Conservation (phyloP, 148 eudicot species). For the Persicaria tinctoria region DNA sequence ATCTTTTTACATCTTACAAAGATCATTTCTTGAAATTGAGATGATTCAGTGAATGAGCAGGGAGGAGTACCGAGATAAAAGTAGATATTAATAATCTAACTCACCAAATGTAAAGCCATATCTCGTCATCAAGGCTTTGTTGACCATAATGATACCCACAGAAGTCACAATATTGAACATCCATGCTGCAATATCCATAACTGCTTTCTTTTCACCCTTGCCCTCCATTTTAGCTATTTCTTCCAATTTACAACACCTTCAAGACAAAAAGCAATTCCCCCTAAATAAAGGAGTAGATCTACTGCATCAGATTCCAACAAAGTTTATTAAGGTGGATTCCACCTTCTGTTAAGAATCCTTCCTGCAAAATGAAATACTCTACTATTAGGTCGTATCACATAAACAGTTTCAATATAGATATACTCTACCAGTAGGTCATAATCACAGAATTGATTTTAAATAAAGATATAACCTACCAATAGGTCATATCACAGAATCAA, state of each 20-base stretch:
- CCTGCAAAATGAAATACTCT: not conserved
- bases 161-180: conserved; percentile 51
- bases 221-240: conserved; percentile 22
- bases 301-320: not conserved
- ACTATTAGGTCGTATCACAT: not conserved
- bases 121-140: conserved; percentile 52
- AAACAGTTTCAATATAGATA: too few species aligned
- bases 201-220: conserved; percentile 33
- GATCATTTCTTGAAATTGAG: not conserved
- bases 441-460: too few species aligned
- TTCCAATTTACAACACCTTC: conserved; percentile 9
- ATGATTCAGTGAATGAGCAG: not conserved
- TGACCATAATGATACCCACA: conserved; percentile 55
- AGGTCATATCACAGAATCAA: too few species aligned
- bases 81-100: conserved; percentile 2
- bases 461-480: too few species aligned
- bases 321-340: not conserved
- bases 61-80: not conserved
- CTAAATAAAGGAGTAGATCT: conserved; percentile 2
- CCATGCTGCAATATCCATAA: conserved; percentile 41
- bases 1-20: not conserved
- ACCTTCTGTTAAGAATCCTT: conserved; percentile 1
- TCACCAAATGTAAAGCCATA: conserved; percentile 56
- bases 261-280: not conserved
- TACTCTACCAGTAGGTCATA: too few species aligned